These are phyloP conservation scores for Laetiporus sulphureus DNA, from an alignment of 1,284 basidiomycete species.

Conservation along the genomic window DNA sequence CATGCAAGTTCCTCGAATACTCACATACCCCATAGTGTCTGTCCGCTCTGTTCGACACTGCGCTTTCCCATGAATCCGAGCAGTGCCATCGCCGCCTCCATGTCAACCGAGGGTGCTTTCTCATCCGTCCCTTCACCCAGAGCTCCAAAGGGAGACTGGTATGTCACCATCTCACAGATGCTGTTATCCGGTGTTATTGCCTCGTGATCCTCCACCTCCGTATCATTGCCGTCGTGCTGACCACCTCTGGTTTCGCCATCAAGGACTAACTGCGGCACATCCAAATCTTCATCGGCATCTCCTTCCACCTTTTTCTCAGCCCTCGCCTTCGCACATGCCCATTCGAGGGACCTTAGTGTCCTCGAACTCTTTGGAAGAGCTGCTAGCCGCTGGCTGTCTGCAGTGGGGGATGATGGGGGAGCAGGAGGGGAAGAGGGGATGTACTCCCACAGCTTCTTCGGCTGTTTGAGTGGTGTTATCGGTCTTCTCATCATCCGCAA, in stretches of 20 bases:
- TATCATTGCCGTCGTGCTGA: conserved; percentile 13
- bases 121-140: conserved; percentile 6
- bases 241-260: conserved; percentile 12
- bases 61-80: conserved; percentile 30
- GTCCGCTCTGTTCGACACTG: no score
- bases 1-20: no score
- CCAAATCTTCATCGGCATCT: conserved; percentile 21
- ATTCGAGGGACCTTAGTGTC: conserved; percentile 34
- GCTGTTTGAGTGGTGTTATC: not conserved
- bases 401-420: conserved; percentile 29
- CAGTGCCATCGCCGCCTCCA: conserved; percentile 39
- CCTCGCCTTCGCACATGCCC: conserved; percentile 40
- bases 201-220: conserved; percentile 22
- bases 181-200: conserved; percentile 23
- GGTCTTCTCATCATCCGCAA: not conserved
- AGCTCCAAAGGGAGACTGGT: conserved; percentile 9
- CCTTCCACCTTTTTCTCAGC: conserved; percentile 10
- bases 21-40: no score
- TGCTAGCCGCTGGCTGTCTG: conserved; percentile 25
- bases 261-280: conserved; percentile 19
- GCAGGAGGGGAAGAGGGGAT: conserved; percentile 36
- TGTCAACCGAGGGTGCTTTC: conserved; percentile 21
- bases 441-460: conserved; percentile 31
- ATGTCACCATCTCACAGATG: conserved; percentile 9
- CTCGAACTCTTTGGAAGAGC: conserved; percentile 26